Evolutionary conservation across 805 yeast genomes (phyloP), one percentile per base, ranked within the genome.

Genomic region (Sungouiozyma ichnusensis): DNA sequence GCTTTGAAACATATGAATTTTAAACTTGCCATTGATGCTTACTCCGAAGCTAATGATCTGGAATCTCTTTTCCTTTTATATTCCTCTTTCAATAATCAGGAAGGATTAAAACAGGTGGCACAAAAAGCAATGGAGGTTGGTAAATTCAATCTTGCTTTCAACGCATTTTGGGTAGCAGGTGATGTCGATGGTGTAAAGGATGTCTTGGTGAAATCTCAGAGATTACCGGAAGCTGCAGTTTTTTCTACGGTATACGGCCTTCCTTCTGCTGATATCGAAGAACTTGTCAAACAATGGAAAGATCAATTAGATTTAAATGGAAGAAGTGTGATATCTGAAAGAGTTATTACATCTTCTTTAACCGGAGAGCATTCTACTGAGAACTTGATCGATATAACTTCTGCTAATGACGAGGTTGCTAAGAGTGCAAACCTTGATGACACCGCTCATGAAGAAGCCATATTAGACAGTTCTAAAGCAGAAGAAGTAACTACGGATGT

Each of bases 121-220:
- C 68, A 69, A 42, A 64, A 66, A 37, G 88, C 95, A 38, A 77
- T 73, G 51, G 66, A 60, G n/a, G 72, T 68, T 36, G 97, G 97
- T 38, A 81, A 81, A 59, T 85, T 78, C 64, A 92, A 92, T 62
- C 69, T 88, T 44, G 95, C 97, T 19, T 92, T 87, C 69, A 86
- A 85, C 58, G 82, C 95, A 11, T 78, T 79, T 61, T 92, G 97
- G 97, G 68, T 79, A 42, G 74, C 81, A 27, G 90, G 94, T 33
- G 83, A 86, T 57, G 68, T 77, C 33, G 64, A 67, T 15, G 68
- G 71, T 35, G 82, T 88, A 50, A 70, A 79, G 42, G 74, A 76
- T 17, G 67, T 92, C 49, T 72, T 92, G 52, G 69, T 74, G 37
- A 69, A 73, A 55, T 73, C 85, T 41, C 84, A 76, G 33, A 76